Evolutionary conservation across 352 stramenopile genomes (phyloP).

Genomic region (Phytophthora brassicae): DNA sequence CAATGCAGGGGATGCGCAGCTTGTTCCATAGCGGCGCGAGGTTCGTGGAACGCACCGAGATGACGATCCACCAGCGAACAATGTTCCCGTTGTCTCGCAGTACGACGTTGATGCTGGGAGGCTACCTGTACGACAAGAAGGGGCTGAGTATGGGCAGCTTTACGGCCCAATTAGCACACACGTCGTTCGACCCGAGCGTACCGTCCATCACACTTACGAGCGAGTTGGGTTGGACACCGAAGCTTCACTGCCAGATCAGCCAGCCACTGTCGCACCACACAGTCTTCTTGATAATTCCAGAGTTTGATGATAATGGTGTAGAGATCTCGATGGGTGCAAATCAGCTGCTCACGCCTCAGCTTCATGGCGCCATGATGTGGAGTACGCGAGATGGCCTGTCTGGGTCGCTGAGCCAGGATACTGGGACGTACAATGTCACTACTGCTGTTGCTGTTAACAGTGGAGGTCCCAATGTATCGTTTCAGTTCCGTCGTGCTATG

Average conservation of each 20-base stretch:
- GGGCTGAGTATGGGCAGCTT: slow-evolving; percentile 73
- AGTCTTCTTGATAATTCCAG: slow-evolving; percentile 72
- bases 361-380: slow-evolving; percentile 82
- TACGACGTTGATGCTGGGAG: slow-evolving; percentile 67
- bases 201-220: slow-evolving; percentile 63
- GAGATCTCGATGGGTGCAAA: slow-evolving; percentile 75
- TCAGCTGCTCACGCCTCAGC: slow-evolving; percentile 56
- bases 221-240: slow-evolving; percentile 79
- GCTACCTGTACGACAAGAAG: slow-evolving; percentile 85
- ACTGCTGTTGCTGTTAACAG: slow-evolving; percentile 48
- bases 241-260: slow-evolving; percentile 71
- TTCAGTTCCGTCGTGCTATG: slow-evolving; percentile 49
- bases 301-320: slow-evolving; percentile 70
- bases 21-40: slow-evolving; percentile 49
- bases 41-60: slow-evolving; percentile 68
- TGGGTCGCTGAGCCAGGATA: slow-evolving; percentile 57
- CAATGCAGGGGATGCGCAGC: slow-evolving; percentile 56
- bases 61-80: slow-evolving; percentile 81
- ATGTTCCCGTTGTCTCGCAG: slow-evolving; percentile 58
- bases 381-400: slow-evolving; percentile 78
- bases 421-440: slow-evolving; percentile 40
- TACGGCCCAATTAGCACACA: slow-evolving; percentile 64
- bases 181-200: slow-evolving; percentile 61
- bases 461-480: slow-evolving; percentile 56
- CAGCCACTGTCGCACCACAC: slow-evolving; percentile 74